Percentiles rank a stretch among this genome's conserved stretches.
Conservation (phyloP, 2,329 filamentous ascomycete genomes). For the Xylaria multiplex region DNA sequence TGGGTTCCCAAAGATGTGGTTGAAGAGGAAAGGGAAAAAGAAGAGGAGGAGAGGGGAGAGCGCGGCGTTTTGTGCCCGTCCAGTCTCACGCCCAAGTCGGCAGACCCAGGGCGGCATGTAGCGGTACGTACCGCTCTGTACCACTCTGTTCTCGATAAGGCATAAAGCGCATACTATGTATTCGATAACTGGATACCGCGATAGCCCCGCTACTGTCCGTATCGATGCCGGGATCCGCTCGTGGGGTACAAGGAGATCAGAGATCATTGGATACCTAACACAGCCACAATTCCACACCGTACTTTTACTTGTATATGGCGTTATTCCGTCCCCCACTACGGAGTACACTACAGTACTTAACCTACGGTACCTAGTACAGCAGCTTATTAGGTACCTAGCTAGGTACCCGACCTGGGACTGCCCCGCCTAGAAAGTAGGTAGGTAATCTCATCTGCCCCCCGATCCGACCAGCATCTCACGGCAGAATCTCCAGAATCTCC, state of each 20-base stretch:
- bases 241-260: too few relatives aligned
- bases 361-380: too few relatives aligned
- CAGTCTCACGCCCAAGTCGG: slow-evolving; percentile 1
- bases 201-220: neutral
- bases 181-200: slow-evolving; percentile 11
- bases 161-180: too few relatives aligned
- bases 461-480: slow-evolving; percentile 26
- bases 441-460: slow-evolving; percentile 24
- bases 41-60: slow-evolving; percentile 34
- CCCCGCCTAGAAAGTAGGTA: neutral
- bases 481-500: slow-evolving; percentile 3
- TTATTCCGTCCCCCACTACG: neutral
- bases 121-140: neutral
- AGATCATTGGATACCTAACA: neutral
- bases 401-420: neutral
- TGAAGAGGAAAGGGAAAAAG: slow-evolving; percentile 25
- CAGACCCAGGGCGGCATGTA: neutral
- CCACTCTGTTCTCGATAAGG: neutral
- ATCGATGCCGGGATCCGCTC: slow-evolving; percentile 5
- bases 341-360: neutral
- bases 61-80: slow-evolving; percentile 22
- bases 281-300: slow-evolving; percentile 31
- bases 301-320: slow-evolving; percentile 1
- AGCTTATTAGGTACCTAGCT: neutral
- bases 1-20: slow-evolving; percentile 35